These are phyloP conservation scores for Hyaloscypha finlandica DNA, from an alignment of 495 filamentous ascomycete genomes.

Conservation along the genomic window DNA sequence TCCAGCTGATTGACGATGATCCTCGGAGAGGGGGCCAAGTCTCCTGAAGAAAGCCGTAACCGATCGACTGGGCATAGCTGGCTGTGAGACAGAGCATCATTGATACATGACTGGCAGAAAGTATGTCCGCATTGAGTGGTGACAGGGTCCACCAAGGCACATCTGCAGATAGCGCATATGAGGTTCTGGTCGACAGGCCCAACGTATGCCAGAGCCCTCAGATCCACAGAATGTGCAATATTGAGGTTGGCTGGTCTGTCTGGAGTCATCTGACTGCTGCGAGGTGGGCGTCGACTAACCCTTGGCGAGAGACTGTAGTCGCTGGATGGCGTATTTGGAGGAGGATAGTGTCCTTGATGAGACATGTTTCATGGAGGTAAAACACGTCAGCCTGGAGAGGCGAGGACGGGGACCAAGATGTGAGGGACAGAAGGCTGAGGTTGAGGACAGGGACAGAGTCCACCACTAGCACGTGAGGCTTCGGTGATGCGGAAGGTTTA, in stretches of 20 bases:
- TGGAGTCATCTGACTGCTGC: neutral
- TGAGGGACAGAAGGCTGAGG: neutral
- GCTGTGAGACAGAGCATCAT: slow-evolving; percentile 53
- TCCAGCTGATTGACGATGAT: slow-evolving; percentile 67
- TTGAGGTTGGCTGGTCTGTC: slow-evolving; percentile 16
- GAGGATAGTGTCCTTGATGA: neutral
- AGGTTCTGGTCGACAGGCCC: slow-evolving; percentile 72
- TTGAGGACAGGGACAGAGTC: neutral
- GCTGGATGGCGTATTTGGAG: slow-evolving; percentile 7
- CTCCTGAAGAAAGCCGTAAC: slow-evolving; percentile 35
- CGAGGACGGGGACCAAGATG: neutral
- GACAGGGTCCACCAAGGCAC: slow-evolving; percentile 71
- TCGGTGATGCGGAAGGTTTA: neutral
- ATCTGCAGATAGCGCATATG: slow-evolving; percentile 81
- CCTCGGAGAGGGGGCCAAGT: slow-evolving; percentile 33
- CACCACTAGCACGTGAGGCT: neutral
- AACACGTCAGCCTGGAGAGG: neutral
- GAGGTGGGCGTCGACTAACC: neutral
- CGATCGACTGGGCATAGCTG: slow-evolving; percentile 55
- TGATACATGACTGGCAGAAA: slow-evolving; percentile 75
- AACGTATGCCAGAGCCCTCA: slow-evolving; percentile 71
- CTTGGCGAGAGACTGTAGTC: slow-evolving; percentile 5
- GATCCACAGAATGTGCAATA: slow-evolving; percentile 47
- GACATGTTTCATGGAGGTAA: neutral
- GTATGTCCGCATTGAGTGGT: slow-evolving; percentile 72